Evolutionary conservation across 257 asterid genomes (phyloP).

Genomic region (Paraleonurus japonicus): DNA sequence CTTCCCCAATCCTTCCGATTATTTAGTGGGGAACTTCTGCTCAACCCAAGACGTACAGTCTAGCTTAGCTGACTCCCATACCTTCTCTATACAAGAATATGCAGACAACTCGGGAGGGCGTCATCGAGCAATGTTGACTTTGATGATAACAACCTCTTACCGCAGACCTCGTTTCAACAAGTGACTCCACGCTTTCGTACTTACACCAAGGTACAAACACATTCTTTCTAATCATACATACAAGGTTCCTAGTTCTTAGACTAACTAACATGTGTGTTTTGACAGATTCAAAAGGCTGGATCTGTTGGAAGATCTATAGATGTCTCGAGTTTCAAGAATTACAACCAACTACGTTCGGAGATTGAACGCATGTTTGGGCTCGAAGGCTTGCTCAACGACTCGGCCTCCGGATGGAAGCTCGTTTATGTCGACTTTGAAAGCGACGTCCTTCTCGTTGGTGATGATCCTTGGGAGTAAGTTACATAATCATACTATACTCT

Average conservation of each 20-base stretch:
- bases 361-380: conserved; percentile 93
- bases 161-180: conserved; percentile 70
- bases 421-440: conserved; percentile 91
- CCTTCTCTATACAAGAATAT: conserved; percentile 69
- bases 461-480: conserved; percentile 98
- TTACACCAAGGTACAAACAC: conserved; percentile 60
- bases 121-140: conserved; percentile 82
- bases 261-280: not conserved
- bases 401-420: conserved; percentile 84
- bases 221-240: not conserved
- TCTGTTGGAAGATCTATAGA: conserved; percentile 96
- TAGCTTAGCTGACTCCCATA: conserved; percentile 76
- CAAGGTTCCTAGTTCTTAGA: not conserved
- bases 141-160: conserved; percentile 59
- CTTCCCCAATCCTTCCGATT: conserved; percentile 64
- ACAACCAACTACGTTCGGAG: conserved; percentile 71
- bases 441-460: conserved; percentile 87
- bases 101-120: conserved; percentile 85
- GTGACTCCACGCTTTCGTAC: conserved; percentile 73
- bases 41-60: conserved; percentile 84
- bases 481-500: not conserved
- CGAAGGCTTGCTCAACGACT: conserved; percentile 72
- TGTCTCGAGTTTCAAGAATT: conserved; percentile 69
- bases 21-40: conserved; percentile 59
- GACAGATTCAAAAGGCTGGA: conserved; percentile 86